phyloP scores from a whole-genome alignment of 2,329 filamentous ascomycete genomes.

The Apiospora koreana region DNA sequence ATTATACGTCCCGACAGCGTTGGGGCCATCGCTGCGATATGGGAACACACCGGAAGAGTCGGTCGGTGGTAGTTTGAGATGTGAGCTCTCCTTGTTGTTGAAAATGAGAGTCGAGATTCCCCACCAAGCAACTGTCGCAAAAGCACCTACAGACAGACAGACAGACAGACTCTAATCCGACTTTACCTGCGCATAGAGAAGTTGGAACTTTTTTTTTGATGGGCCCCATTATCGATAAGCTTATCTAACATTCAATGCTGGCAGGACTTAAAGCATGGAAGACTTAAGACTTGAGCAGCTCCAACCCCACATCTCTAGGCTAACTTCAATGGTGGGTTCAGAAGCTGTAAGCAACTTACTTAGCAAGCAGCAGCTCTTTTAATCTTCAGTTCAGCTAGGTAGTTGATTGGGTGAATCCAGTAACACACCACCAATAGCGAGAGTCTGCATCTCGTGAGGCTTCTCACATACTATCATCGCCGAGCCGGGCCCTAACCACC shows the following conservation, averaged over 20 bases:
- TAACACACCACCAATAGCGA: neutral
- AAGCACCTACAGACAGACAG: neutral
- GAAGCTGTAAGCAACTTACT: neutral
- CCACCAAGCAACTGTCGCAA: conserved; percentile 5
- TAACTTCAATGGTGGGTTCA: neutral
- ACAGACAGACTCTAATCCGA: neutral
- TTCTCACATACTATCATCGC: neutral
- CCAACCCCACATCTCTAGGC: neutral
- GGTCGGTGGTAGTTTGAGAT: neutral
- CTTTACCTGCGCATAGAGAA: neutral
- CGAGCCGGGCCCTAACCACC: neutral
- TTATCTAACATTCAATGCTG: neutral
- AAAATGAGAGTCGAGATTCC: conserved; percentile 1
- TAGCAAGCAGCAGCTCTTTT: neutral
- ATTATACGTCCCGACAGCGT: conserved; percentile 67
- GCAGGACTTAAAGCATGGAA: no score
- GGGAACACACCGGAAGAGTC: neutral
- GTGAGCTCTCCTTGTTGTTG: neutral
- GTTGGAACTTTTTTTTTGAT: neutral
- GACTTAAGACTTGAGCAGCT: no score
- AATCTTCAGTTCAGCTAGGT: neutral
- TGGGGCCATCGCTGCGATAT: conserved; percentile 56
- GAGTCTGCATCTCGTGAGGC: neutral
- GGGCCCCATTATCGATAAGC: conserved; percentile 9
- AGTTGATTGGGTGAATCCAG: neutral